Percentiles rank a stretch among this genome's conserved stretches.
Evolutionary conservation across 345 rosid genomes (phyloP).

Genomic region (Acer yangbiense): DNA sequence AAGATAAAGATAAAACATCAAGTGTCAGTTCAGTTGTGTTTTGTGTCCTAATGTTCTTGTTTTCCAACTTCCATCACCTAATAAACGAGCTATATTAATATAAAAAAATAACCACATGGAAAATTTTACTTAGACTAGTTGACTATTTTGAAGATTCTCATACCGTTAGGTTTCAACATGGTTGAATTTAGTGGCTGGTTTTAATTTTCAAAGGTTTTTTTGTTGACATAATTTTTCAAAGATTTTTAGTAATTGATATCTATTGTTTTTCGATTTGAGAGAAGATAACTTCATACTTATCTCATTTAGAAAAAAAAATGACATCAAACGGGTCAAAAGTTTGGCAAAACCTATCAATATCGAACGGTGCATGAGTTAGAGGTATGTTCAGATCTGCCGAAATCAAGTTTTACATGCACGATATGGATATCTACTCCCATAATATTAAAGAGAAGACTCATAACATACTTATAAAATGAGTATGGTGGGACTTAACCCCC

Average conservation of each 20-base stretch:
- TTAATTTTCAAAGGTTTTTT: neutral
- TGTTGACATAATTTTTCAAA: neutral
- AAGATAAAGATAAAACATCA: neutral
- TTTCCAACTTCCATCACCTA: slow-evolving; percentile 3
- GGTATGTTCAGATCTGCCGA: too few species aligned
- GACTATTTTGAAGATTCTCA: slow-evolving; percentile 10
- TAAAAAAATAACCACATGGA: neutral
- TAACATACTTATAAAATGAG: too few species aligned
- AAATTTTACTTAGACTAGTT: slow-evolving; percentile 9
- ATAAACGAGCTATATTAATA: neutral
- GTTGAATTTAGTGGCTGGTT: neutral
- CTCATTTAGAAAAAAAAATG: too few species aligned
- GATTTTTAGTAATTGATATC: too few species aligned
- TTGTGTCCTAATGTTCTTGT: neutral
- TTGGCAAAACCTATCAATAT: too few species aligned
- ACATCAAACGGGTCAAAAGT: too few species aligned
- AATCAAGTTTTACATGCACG: too few species aligned
- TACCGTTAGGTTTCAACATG: slow-evolving; percentile 5
- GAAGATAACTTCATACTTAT: neutral
- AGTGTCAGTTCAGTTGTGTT: slow-evolving; percentile 3
- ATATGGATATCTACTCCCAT: too few species aligned
- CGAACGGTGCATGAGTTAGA: too few species aligned
- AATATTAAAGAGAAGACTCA: too few species aligned
- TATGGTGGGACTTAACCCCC: too few species aligned
- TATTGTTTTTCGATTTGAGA: neutral